A percentile compares a stretch with the other conserved stretches of the same genome.
Evolutionary conservation across 169 alveolate species (phyloP).

Genomic region (Eimeria brunetti): DNA sequence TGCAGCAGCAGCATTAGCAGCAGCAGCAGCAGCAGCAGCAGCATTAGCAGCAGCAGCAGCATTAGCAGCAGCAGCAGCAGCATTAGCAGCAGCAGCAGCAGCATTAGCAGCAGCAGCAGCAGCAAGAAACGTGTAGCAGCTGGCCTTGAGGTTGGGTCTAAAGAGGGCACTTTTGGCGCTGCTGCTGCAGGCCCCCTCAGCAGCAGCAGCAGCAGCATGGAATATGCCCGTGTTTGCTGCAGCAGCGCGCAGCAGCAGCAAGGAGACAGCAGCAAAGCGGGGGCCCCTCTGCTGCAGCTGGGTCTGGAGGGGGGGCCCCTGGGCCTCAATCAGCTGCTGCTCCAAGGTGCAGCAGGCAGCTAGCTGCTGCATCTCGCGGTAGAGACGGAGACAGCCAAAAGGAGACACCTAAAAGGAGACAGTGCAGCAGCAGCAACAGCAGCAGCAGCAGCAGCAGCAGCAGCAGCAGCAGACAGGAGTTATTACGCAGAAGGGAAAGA

Average conservation of each 20-base stretch:
- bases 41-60: constrained; percentile 29
- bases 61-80: not conserved
- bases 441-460: not conserved
- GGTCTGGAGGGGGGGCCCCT: constrained; percentile 12
- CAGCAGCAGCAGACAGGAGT: no score
- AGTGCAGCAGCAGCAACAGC: not conserved
- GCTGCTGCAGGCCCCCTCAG: no score
- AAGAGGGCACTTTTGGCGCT: not conserved
- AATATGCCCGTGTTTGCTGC: not conserved
- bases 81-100: no score
- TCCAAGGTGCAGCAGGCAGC: not conserved
- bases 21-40: not conserved
- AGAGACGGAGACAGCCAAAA: not conserved
- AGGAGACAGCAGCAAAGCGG: not conserved
- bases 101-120: no score
- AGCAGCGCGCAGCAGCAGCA: not conserved
- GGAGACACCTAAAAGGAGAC: no score
- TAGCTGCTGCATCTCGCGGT: constrained; percentile 7
- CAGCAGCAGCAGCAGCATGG: not conserved
- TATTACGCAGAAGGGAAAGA: not conserved
- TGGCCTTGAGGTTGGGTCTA: not conserved
- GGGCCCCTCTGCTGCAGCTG: not conserved
- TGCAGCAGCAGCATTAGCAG: not conserved
- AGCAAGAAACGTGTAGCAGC: no score
- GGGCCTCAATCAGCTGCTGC: constrained; percentile 9